Evolutionary conservation across 352 stramenopile genomes (phyloP).

Genomic region (Heterotrichella gracilis): DNA sequence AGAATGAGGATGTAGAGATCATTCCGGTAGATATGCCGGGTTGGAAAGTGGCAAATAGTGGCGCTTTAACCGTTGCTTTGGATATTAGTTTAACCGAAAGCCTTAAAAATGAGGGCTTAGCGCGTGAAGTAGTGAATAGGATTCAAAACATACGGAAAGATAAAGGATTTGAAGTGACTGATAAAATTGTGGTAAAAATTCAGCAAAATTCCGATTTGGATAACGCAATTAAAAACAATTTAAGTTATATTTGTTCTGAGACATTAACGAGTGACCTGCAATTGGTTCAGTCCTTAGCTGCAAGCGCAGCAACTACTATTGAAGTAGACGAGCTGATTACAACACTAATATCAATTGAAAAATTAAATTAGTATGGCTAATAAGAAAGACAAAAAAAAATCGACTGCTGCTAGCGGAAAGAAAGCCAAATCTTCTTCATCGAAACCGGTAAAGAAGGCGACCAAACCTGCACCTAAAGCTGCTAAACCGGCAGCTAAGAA

Average conservation of each 20-base stretch:
- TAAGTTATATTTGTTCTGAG: slow-evolving; percentile 9
- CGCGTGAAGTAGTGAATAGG: neutral
- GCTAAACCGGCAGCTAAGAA: neutral
- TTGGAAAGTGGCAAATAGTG: neutral
- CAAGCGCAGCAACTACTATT: neutral
- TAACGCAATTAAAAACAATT: slow-evolving; percentile 6
- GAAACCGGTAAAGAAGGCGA: neutral
- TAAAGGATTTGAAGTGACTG: neutral
- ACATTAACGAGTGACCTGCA: neutral
- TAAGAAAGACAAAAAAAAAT: neutral
- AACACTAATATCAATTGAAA: neutral
- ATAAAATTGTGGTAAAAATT: neutral
- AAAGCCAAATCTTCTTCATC: neutral
- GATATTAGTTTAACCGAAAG: neutral
- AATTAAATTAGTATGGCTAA: slow-evolving; percentile 7
- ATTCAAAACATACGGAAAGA: neutral
- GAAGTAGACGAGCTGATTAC: neutral
- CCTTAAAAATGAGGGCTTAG: neutral
- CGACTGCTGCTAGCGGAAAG: too few relatives aligned
- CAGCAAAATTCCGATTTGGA: slow-evolving; percentile 6
- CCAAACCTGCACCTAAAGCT: neutral
- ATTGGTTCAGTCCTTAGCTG: neutral
- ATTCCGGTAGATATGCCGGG: neutral
- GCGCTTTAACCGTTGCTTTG: neutral
- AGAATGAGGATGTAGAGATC: neutral